Evolutionary conservation across 495 filamentous ascomycete genomes (phyloP).

Genomic region (Cenococcum geophilum): DNA sequence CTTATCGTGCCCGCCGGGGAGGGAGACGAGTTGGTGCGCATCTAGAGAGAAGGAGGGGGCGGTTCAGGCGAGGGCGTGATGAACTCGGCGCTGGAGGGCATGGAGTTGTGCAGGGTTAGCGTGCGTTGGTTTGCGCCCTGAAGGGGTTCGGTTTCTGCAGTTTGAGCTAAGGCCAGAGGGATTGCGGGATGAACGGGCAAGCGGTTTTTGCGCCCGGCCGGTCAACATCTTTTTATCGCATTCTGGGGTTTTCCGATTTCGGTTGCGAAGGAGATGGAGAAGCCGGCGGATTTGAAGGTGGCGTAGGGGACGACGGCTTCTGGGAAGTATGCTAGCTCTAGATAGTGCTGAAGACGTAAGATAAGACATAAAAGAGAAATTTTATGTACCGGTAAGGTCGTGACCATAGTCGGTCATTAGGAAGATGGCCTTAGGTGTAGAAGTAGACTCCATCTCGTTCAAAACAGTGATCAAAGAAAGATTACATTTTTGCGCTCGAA

Average conservation of each 20-base stretch:
- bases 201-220: conserved; percentile 49
- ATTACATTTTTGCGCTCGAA: too few species aligned
- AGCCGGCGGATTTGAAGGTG: conserved; percentile 48
- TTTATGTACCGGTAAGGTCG: conserved; percentile 46
- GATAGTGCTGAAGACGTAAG: not conserved
- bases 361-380: not conserved
- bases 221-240: conserved; percentile 50
- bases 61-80: conserved; percentile 45
- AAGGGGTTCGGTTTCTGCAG: not conserved
- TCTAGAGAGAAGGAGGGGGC: conserved; percentile 44
- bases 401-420: conserved; percentile 53
- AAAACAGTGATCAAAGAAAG: too few species aligned
- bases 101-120: not conserved
- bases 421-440: conserved; percentile 37
- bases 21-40: conserved; percentile 45
- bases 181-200: conserved; percentile 39
- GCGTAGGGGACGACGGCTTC: conserved; percentile 48
- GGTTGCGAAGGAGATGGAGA: conserved; percentile 47
- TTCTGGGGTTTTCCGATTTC: conserved; percentile 45
- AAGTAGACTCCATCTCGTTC: not conserved
- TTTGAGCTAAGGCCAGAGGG: not conserved
- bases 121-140: conserved; percentile 1
- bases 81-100: conserved; percentile 31
- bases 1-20: conserved; percentile 53
- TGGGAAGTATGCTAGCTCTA: conserved; percentile 14